phyloP scores from a whole-genome alignment of 805 yeast species.

The Spathaspora sp. region DNA sequence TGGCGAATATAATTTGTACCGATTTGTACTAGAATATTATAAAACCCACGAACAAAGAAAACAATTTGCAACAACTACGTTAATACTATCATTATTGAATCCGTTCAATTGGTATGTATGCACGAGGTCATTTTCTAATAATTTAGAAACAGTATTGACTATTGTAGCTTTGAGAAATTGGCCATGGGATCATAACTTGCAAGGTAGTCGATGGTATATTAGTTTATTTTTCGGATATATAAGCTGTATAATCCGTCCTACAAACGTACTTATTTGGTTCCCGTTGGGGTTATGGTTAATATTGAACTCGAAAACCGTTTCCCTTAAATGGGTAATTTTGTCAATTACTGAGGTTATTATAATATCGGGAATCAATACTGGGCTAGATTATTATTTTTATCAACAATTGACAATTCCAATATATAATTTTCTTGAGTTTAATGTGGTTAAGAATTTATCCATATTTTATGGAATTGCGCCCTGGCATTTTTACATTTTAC shows the following conservation, averaged over 20 bases:
- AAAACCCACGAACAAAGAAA: constrained; percentile 15
- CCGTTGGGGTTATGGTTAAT: constrained; percentile 45
- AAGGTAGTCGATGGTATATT: constrained; percentile 5
- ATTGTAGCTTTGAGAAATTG: constrained; percentile 63
- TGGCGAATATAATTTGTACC: constrained; percentile 62
- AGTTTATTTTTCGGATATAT: constrained; percentile 16
- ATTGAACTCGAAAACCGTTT: background rate
- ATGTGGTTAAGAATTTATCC: constrained; percentile 68
- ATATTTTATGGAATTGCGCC: constrained; percentile 83
- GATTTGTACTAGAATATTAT: constrained; percentile 40
- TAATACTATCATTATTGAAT: constrained; percentile 53
- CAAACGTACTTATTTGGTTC: constrained; percentile 76
- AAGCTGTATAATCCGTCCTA: constrained; percentile 77
- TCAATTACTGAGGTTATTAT: constrained; percentile 15
- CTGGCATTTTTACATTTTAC: constrained; percentile 78
- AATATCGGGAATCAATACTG: constrained; percentile 33
- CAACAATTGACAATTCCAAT: constrained; percentile 56
- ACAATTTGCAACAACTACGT: constrained; percentile 36
- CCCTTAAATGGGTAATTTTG: constrained; percentile 16
- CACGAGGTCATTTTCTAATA: constrained; percentile 83
- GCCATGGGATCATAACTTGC: constrained; percentile 51
- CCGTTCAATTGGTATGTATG: constrained; percentile 80
- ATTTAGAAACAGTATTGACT: constrained; percentile 72
- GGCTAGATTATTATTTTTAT: constrained; percentile 62
- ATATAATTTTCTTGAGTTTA: constrained; percentile 70